Conservation (phyloP, 371 early-diverging fungal species). For the Aphelidium insulamus region DNA sequence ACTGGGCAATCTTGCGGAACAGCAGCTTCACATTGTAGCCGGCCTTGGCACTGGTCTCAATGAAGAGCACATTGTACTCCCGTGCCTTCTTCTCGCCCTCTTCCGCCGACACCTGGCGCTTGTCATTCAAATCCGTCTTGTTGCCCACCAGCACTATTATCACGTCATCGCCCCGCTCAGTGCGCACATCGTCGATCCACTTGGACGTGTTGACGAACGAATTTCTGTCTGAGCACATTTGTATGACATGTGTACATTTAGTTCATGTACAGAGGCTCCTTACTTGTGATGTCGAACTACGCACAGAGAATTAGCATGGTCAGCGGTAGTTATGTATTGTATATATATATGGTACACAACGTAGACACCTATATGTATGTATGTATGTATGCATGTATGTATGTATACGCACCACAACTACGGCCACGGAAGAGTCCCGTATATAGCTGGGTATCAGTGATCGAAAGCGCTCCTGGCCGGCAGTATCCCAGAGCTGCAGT, state of each 20-base stretch:
- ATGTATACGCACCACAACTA: slow-evolving; percentile 83
- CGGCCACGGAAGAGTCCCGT: slow-evolving; percentile 93
- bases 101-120: slow-evolving; percentile 79
- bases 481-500: slow-evolving; percentile 99
- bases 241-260: background rate
- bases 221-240: slow-evolving; percentile 36
- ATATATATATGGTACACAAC: too few species aligned
- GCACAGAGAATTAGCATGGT: too few species aligned
- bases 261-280: slow-evolving; percentile 4
- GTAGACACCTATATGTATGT: too few species aligned
- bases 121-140: slow-evolving; percentile 90
- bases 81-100: slow-evolving; percentile 91
- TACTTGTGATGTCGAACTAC: slow-evolving; percentile 89
- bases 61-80: slow-evolving; percentile 85
- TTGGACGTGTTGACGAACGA: slow-evolving; percentile 85
- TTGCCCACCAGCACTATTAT: slow-evolving; percentile 98
- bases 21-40: slow-evolving; percentile 88
- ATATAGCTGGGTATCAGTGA: slow-evolving; percentile 95
- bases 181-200: slow-evolving; percentile 97
- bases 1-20: slow-evolving; percentile 85
- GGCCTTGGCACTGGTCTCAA: slow-evolving; percentile 91
- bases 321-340: too few species aligned
- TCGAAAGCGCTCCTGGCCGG: slow-evolving; percentile 95
- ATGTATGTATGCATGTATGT: background rate
- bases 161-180: slow-evolving; percentile 88